Base-by-base conservation (phyloP, 768 basidiomycete genomes). In the Lyophyllum atratum region DNA sequence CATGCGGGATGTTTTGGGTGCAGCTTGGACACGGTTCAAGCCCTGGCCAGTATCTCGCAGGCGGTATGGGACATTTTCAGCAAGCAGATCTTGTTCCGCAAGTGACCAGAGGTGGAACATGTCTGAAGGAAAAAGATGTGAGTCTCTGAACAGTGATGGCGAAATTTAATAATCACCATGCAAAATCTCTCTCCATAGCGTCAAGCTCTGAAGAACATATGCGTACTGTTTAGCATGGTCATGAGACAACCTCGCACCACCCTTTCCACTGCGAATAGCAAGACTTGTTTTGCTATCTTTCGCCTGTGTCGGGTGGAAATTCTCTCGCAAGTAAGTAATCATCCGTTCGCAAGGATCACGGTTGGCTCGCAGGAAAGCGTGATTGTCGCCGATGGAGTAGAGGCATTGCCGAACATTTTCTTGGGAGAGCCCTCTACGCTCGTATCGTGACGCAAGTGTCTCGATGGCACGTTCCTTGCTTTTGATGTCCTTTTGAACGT, bases 321-420 rank as follows among this genome's bases (percentile, higher is more conserved):
- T 80, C 58, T 85, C 73, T 68, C 89, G 90, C 61, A 94, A 75
- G 65, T 86, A 89, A 3, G 64, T 67, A 51, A 94, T 93, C 89
- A 93, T 89, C 55, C 81, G 80, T 56, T 94, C 92, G 72, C 92
- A 94, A 47, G 92, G 92, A 67, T 94, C 92, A 37, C 92, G 89
- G 62, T 94, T 93, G 53, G 83, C 84, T 26, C 92, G 84, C 60
- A 93, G 73, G 79, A 94, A 94, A 11, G 92, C 90, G 66, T 93
- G 90, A 65, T 94, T 94, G 70, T 94, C 92, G 2, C 92, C 92
- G 49, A 94, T 93, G 64, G 88, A 90, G 69, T 93, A 94, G 49
- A 94, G 70, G 66, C 91, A 93, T 66, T 92, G 89, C 28, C 87
- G 81, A 10, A 92, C 74, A 46, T 79, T 72, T 66, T 93, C 92